These are phyloP conservation scores for Diplosphaera chodatii DNA, from an alignment of 139 green algal genomes.

Conservation along the genomic window DNA sequence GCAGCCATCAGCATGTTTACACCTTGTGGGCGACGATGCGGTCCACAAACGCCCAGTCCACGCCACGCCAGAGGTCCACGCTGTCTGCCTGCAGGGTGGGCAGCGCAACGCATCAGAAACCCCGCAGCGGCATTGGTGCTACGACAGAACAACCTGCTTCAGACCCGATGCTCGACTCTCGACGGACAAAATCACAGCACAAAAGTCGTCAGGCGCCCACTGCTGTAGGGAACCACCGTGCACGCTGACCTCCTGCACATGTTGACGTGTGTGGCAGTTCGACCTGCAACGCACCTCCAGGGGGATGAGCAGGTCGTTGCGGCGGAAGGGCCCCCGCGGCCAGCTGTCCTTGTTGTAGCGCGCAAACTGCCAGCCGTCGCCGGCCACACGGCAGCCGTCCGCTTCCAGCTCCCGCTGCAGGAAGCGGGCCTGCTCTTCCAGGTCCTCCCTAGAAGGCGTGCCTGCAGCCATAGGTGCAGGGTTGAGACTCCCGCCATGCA, in stretches of 20 bases:
- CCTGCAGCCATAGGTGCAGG: no score
- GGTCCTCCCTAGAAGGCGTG: not conserved
- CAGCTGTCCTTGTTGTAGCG: constrained; percentile 12
- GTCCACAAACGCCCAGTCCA: constrained; percentile 5
- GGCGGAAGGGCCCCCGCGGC: constrained; percentile 30
- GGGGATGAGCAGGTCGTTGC: constrained; percentile 75
- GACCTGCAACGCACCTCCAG: constrained; percentile 33
- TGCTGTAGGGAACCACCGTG: no score
- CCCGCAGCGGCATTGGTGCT: no score
- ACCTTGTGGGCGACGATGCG: not conserved
- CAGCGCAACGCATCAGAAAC: no score
- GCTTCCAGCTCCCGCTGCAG: not conserved
- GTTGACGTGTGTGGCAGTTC: no score
- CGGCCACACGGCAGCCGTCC: not conserved
- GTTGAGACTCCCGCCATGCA: no score
- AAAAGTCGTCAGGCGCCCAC: no score
- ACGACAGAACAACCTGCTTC: no score
- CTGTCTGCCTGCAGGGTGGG: not conserved
- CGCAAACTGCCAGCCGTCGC: not conserved
- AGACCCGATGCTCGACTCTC: no score
- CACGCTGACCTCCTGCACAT: no score
- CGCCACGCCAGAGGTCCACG: constrained; percentile 14
- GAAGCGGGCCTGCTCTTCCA: not conserved
- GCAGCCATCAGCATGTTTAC: no score
- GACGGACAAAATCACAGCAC: no score